A percentile compares a stretch with the other conserved stretches of the same genome.
phyloP scores from a whole-genome alignment of 768 basidiomycete species.

The Phanerodontia chrysosporium region DNA sequence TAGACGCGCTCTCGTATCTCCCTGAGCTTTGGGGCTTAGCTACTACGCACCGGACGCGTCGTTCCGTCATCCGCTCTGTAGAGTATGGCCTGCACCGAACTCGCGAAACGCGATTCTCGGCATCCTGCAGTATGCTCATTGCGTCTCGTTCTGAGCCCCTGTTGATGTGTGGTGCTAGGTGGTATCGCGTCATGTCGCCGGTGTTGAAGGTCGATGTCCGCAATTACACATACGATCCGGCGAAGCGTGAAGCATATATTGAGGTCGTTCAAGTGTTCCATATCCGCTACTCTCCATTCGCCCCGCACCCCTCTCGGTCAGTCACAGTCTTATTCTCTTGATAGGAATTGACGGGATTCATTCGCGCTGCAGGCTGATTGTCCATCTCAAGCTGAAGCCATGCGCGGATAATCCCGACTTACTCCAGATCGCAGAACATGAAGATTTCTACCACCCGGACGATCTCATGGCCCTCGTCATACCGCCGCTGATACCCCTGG shows the following conservation, averaged over 20 bases:
- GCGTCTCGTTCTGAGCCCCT: too few species aligned
- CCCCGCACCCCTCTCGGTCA: slow-evolving; percentile 44
- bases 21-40: not conserved
- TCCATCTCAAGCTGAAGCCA: slow-evolving; percentile 44
- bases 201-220: slow-evolving; percentile 36
- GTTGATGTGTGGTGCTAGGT: slow-evolving; percentile 47
- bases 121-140: slow-evolving; percentile 60
- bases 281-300: slow-evolving; percentile 42
- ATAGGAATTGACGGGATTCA: too few species aligned
- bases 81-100: slow-evolving; percentile 39
- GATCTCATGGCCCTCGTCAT: slow-evolving; percentile 42
- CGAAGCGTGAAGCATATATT: slow-evolving; percentile 38
- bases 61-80: slow-evolving; percentile 57
- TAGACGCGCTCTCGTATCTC: not conserved
- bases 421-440: slow-evolving; percentile 48
- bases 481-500: slow-evolving; percentile 37
- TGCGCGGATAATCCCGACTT: slow-evolving; percentile 30
- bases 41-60: slow-evolving; percentile 53
- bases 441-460: slow-evolving; percentile 55
- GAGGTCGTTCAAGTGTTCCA: slow-evolving; percentile 53
- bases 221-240: slow-evolving; percentile 45
- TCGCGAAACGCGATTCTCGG: slow-evolving; percentile 52
- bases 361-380: slow-evolving; percentile 36
- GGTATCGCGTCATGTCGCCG: slow-evolving; percentile 64
- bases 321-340: slow-evolving; percentile 2